phyloP scores from a whole-genome alignment of 73 alveolate species.

The Symbiodinium natans region DNA sequence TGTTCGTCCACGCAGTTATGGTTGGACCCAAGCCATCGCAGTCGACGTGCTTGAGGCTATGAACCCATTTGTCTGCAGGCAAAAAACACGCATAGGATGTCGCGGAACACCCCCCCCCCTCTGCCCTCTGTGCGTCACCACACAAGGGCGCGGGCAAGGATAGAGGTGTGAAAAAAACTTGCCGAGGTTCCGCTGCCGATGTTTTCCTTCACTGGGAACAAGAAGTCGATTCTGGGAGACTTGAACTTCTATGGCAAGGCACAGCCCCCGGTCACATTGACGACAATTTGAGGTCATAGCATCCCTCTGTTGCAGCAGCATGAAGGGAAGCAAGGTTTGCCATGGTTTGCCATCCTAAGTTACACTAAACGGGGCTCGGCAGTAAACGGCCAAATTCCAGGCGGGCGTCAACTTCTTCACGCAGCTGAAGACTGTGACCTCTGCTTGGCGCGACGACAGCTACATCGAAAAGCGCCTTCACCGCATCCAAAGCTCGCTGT shows the following conservation, averaged over 20 bases:
- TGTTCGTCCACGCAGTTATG: no score
- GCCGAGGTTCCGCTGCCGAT: slow-evolving; percentile 91
- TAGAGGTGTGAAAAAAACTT: no score
- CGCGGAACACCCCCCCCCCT: no score
- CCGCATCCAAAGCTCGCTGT: background rate
- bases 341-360: no score
- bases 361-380: no score
- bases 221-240: slow-evolving; percentile 97
- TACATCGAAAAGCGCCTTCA: background rate
- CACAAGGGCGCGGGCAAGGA: no score
- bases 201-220: slow-evolving; percentile 98
- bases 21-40: no score
- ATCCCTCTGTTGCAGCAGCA: background rate
- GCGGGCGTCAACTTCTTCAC: slow-evolving; percentile 97
- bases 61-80: no score
- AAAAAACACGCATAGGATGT: no score
- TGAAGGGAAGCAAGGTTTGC: background rate
- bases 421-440: slow-evolving; percentile 98
- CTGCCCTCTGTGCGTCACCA: no score
- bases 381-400: no score
- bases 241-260: slow-evolving; percentile 98
- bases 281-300: background rate
- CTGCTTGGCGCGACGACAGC: slow-evolving; percentile 95
- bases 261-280: background rate
- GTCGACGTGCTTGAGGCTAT: no score